Base-by-base conservation (phyloP, 1,284 basidiomycete genomes). In the Fomitopsis palustris region DNA sequence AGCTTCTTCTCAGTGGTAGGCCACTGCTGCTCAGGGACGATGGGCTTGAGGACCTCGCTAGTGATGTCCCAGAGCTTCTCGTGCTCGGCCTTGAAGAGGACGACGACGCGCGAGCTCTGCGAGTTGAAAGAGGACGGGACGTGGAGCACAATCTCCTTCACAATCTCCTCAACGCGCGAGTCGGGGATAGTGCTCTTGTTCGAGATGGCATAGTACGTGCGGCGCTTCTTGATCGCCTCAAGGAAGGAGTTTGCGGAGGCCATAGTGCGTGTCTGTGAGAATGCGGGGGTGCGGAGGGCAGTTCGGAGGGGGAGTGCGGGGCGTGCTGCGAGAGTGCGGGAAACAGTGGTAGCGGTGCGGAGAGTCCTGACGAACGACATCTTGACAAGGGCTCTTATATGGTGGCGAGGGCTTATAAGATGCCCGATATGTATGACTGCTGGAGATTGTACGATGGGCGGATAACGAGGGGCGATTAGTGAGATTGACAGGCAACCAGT, bases 31-130 rank as follows among this genome's bases (percentile, higher is more conserved):
- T 61, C 63, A 47, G 67, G 67, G 21, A 65, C 67, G 58, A 68
- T 60, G 29, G 55, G 58, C 59, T 62, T 64, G 58, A 68, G 67
- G n/a, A 65, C 55, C 56, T 65, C 60, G 37, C 62, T 43, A 31
- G 61, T 61, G 63, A 68, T 62, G 35, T 68, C 61, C 67, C 67
- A 68, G 57, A 68, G 64, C 65, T 66, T 66, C 62, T 65, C 66
- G 65, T 68, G 67, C 55, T 68, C 67, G 12, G 53, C 62, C 29
- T 65, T 64, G 27, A 66, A 58, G 35, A 68, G 65, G 27, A 68
- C 62, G 54, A 68, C 67, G 25, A 60, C 64, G 54, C 67, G 67
- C 56, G 61, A 62, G 59, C 59, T 62, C 63, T 68, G 67, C 61
- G 60, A 61, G 64, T 68, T 68, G 65, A 68, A 68, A 38, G 65